Conservation (phyloP, 345 rosid genomes). For the Lepidium aucheri region DNA sequence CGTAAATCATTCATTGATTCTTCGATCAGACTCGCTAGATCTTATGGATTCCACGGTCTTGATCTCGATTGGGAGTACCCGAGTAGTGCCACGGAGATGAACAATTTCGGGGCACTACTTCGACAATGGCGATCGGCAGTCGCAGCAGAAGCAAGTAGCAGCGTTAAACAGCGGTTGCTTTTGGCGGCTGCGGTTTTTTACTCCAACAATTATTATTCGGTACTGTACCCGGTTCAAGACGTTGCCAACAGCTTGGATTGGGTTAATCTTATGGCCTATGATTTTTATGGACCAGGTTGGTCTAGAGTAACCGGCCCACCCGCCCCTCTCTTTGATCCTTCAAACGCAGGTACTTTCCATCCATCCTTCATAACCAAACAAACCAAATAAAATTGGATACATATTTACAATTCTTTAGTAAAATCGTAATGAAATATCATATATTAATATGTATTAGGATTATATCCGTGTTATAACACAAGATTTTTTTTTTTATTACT, state of each 20-base stretch:
- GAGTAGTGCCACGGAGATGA: conserved; percentile 31
- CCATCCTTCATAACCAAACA: neutral
- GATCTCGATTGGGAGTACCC: conserved; percentile 67
- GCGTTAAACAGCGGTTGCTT: conserved; percentile 27
- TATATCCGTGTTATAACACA: no score
- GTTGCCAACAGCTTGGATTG: conserved; percentile 44
- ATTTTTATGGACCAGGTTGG: conserved; percentile 48
- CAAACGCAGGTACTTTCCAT: conserved; percentile 5
- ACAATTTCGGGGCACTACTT: conserved; percentile 29
- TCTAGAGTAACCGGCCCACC: conserved; percentile 46
- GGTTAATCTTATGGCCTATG: conserved; percentile 58
- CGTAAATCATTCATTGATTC: conserved; percentile 52
- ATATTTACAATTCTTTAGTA: no score
- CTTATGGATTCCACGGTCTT: conserved; percentile 48
- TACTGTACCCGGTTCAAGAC: conserved; percentile 34
- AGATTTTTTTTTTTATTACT: no score
- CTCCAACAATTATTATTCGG: conserved; percentile 12
- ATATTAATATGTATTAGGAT: no score
- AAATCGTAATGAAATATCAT: no score
- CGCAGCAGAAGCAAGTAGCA: conserved; percentile 31
- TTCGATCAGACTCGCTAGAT: conserved; percentile 40
- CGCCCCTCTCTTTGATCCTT: conserved; percentile 52
- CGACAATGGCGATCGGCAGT: conserved; percentile 44
- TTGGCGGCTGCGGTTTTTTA: conserved; percentile 48
- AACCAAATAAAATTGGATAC: neutral